Percentiles rank a stretch among this genome's conserved stretches.
Conservation (phyloP, 2,329 filamentous ascomycete species). For the Biscogniauxia mediterranea region DNA sequence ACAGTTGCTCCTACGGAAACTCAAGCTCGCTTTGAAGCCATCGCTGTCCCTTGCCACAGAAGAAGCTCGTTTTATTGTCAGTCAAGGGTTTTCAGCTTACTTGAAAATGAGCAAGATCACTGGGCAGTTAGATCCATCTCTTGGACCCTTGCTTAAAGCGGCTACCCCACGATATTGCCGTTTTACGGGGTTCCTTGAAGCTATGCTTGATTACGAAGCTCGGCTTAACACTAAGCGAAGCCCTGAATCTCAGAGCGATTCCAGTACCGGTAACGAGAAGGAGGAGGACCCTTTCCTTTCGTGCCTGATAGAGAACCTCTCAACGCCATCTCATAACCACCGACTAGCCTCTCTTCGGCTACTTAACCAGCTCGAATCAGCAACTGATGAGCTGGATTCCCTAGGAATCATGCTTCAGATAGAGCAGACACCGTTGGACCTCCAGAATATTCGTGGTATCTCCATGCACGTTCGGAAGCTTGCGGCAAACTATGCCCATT, state of each 20-base stretch:
- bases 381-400: conserved; percentile 47
- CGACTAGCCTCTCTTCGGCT: conserved; percentile 72
- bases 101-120: conserved; percentile 61
- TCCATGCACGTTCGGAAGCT: conserved; percentile 85
- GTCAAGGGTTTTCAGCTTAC: conserved; percentile 72
- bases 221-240: conserved; percentile 26
- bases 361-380: conserved; percentile 59
- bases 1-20: conserved; percentile 62
- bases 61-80: conserved; percentile 70
- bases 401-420: conserved; percentile 70
- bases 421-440: conserved; percentile 74
- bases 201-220: conserved; percentile 55
- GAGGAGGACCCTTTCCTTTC: conserved; percentile 61
- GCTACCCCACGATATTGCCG: conserved; percentile 66
- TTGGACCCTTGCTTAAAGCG: conserved; percentile 66
- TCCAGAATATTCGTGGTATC: conserved; percentile 73
- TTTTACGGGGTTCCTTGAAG: conserved; percentile 64
- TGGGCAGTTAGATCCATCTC: conserved; percentile 54
- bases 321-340: conserved; percentile 71
- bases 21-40: conserved; percentile 63
- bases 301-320: conserved; percentile 70
- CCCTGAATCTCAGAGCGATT: conserved; percentile 29
- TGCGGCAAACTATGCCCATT: conserved; percentile 58
- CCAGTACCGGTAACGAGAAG: conserved; percentile 45
- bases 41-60: conserved; percentile 58